A percentile compares a stretch with the other conserved stretches of the same genome.
These are phyloP conservation scores for Tolypocladium ovalisporum DNA, from an alignment of 2,329 filamentous ascomycete species.

Conservation along the genomic window DNA sequence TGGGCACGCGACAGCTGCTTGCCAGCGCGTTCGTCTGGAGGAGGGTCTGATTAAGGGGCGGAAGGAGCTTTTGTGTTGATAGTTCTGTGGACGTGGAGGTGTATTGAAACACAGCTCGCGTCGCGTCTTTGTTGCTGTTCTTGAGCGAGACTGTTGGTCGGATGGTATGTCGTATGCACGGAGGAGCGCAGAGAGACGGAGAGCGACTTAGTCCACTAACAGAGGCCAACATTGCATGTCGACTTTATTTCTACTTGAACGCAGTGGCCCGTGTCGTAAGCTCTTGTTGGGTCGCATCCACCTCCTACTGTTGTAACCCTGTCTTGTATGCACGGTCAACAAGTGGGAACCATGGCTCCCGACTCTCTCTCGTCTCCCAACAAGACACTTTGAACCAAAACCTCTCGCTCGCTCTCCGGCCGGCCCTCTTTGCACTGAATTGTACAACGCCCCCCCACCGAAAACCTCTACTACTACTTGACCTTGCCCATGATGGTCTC, in stretches of 20 bases:
- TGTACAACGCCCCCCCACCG: not conserved
- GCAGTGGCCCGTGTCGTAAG: not conserved
- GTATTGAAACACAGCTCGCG: not conserved
- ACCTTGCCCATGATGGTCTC: slow-evolving; percentile 96
- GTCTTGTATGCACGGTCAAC: not conserved
- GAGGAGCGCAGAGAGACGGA: not conserved
- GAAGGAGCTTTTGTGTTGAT: not conserved
- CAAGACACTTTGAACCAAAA: not conserved
- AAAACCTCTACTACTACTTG: too few relatives aligned
- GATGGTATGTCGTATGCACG: not conserved
- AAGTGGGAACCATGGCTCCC: not conserved
- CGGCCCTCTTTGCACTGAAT: not conserved
- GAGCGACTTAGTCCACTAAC: not conserved
- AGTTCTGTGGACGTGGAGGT: not conserved
- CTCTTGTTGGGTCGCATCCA: not conserved
- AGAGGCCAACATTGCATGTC: not conserved
- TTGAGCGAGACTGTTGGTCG: not conserved
- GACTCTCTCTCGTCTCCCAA: not conserved
- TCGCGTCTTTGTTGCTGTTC: not conserved
- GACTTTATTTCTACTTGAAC: not conserved
- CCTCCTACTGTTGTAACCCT: not conserved
- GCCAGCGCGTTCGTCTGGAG: not conserved
- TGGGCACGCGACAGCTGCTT: not conserved
- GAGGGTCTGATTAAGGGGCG: not conserved
- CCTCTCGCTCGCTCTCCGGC: not conserved